Base-by-base conservation (phyloP, 768 basidiomycete species). In the Panus rudis region DNA sequence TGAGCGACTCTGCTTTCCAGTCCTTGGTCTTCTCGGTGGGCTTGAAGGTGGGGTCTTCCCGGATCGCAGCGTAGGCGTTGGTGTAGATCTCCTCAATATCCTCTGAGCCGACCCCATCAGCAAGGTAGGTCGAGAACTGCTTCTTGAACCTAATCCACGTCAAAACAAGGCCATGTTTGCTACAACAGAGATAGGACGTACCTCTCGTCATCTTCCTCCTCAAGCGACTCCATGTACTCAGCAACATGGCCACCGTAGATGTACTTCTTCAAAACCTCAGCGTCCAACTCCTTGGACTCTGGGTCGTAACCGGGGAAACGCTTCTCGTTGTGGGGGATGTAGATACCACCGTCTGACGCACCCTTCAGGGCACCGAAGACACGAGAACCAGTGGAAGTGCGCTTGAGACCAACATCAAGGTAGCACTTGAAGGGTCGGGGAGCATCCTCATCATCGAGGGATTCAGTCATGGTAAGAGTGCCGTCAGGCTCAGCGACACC, bases 191-290 rank as follows among this genome's bases (percentile, higher is more conserved):
- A 31, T 14, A 38, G 2, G 10, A 61, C 75, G 49, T 53, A 81
- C 81, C 92, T 79, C 70, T 98, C 94, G 57, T 98, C 96, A 62
- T 99, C 96, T 72, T 99, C 96, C 76, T 99, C 96, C 72, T 99
- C 96, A 42, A 98, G 72, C 45, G 82, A 87, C 71, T 98, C 90
- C 96, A 99, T 99, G 76, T 98, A 99, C 70, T 98, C 96, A 39
- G 96, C 91, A 45, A 99, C 85, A 64, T 99, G 96, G 41, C 93
- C 93, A 63, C 90, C 93, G 56, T 75, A 87, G 64, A 99, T 98
- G 73, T 99, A 99, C 70, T 94, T 94, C 65, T 94, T 92, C 60
- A 98, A 73, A 44, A 84, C 79, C 67, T 98, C 96, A 33, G 90
- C 81, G 50, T 99, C 92, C 49, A 99, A 78, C 64, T 83, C 71